These are phyloP conservation scores for Candida alai DNA, from an alignment of 805 yeast species.

Conservation along the genomic window DNA sequence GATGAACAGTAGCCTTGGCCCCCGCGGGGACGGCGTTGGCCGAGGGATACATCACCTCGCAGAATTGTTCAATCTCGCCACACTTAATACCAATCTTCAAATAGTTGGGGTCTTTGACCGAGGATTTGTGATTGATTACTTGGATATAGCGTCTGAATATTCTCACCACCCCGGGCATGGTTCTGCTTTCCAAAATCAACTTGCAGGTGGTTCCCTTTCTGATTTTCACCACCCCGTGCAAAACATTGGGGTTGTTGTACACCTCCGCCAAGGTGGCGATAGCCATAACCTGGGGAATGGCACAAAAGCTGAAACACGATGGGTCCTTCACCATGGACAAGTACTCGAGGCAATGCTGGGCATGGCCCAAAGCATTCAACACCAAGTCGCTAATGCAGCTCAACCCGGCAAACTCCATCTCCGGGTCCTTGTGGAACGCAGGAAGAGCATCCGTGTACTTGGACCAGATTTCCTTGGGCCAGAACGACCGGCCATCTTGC, in stretches of 20 bases:
- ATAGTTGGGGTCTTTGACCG: conserved; percentile 82
- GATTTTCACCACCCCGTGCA: conserved; percentile 74
- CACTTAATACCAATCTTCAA: conserved; percentile 78
- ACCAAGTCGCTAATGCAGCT: conserved; percentile 80
- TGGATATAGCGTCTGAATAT: conserved; percentile 73
- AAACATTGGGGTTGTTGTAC: conserved; percentile 73
- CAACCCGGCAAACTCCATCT: conserved; percentile 56
- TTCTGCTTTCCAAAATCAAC: conserved; percentile 69
- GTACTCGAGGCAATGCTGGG: conserved; percentile 69
- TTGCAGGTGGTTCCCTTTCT: conserved; percentile 84
- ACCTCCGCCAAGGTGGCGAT: conserved; percentile 88
- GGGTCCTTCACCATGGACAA: conserved; percentile 75
- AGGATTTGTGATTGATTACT: conserved; percentile 72
- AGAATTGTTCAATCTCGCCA: conserved; percentile 84
- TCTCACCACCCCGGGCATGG: conserved; percentile 69
- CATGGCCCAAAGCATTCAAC: conserved; percentile 74
- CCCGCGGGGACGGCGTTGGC: conserved; percentile 52
- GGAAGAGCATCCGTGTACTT: conserved; percentile 65
- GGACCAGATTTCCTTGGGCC: conserved; percentile 94
- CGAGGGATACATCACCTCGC: conserved; percentile 70
- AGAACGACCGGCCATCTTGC: conserved; percentile 87
- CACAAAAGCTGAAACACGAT: conserved; percentile 84
- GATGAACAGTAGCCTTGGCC: conserved; percentile 32
- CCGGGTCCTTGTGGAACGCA: conserved; percentile 46
- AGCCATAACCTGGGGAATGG: conserved; percentile 99